Evolutionary conservation across 805 yeast species (phyloP), one percentile per base, ranked within the genome.

Genomic region (Kluyveromyces starmeri): DNA sequence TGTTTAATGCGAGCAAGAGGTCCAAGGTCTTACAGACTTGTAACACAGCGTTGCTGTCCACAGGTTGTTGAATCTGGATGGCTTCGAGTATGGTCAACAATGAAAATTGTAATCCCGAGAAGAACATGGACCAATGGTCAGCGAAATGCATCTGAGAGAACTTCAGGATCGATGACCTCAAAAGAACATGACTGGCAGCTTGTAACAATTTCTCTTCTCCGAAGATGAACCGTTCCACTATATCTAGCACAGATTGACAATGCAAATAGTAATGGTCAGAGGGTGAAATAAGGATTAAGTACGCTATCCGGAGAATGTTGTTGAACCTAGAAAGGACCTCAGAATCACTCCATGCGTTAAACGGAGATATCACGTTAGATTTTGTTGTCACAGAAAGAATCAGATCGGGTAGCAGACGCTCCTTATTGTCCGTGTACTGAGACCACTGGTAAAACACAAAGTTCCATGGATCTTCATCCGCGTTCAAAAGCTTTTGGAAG

Each of bases 11-110:
- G 14, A 89, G 53, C 15, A 86, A 54, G 20, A 82, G 68, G 51
- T 89, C 98, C 30, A 92, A 61, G 11, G 92, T 61, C 54, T 88
- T 89, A 48, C 85, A 78, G 0, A 80, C 82, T 37, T 72, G 71
- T 19, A 72, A 69, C 4, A 67, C 53, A 3, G 50, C 47, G 2
- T 56, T 49, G 11, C 63, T 41, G 4, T 61, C 56, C 3, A 50
- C 45, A 4, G 54, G 51, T 13, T 41, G 45, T 13, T 51, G 55
- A 19, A 50, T 42, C 26, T 50, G 53, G 14, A 55, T 20, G 3
- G 44, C 40, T 35, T 57, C 62, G 34, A 42, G 54, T 34, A 55
- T 44, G 15, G 45, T 47, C 29, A 53, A 59, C 14, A 57, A 34
- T 27, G 48, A 47, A 11, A 50, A 54, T 35, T 74, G 76, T 37